Percentiles rank a stretch among this genome's conserved stretches.
These are phyloP conservation scores for Coprinopsis marcescibilis DNA, from an alignment of 768 basidiomycete species.

Conservation along the genomic window DNA sequence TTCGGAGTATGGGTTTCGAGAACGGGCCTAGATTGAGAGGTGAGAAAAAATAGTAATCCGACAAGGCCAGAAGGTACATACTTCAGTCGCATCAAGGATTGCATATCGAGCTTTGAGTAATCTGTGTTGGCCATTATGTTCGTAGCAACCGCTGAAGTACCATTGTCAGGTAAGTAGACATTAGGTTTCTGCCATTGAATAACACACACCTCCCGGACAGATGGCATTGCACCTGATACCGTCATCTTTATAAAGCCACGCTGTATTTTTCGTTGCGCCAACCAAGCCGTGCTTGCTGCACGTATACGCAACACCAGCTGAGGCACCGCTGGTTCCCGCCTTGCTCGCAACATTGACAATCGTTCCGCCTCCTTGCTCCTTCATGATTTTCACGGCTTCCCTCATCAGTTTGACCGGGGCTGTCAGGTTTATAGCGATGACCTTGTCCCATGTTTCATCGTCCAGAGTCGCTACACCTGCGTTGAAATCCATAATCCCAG, in stretches of 20 bases:
- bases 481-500: slow-evolving; percentile 8
- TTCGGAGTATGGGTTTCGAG: slow-evolving; percentile 6
- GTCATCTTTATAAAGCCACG: slow-evolving; percentile 15
- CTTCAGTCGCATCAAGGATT: neutral
- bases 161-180: no score
- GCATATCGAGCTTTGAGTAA: neutral
- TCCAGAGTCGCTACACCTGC: slow-evolving; percentile 6
- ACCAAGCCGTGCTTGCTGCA: slow-evolving; percentile 15
- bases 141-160: neutral
- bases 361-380: slow-evolving; percentile 12
- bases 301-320: slow-evolving; percentile 15
- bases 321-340: slow-evolving; percentile 12
- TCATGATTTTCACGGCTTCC: slow-evolving; percentile 13
- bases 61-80: neutral
- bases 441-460: slow-evolving; percentile 11
- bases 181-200: no score
- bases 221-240: slow-evolving; percentile 16
- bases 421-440: slow-evolving; percentile 13
- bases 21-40: slow-evolving; percentile 8
- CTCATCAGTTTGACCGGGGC: slow-evolving; percentile 15
- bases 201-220: slow-evolving; percentile 11
- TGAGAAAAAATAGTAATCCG: neutral
- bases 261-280: slow-evolving; percentile 16
- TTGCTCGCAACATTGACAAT: slow-evolving; percentile 17
- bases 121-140: neutral